Conservation (phyloP, 345 rosid genomes). For the Corymbia maculata region DNA sequence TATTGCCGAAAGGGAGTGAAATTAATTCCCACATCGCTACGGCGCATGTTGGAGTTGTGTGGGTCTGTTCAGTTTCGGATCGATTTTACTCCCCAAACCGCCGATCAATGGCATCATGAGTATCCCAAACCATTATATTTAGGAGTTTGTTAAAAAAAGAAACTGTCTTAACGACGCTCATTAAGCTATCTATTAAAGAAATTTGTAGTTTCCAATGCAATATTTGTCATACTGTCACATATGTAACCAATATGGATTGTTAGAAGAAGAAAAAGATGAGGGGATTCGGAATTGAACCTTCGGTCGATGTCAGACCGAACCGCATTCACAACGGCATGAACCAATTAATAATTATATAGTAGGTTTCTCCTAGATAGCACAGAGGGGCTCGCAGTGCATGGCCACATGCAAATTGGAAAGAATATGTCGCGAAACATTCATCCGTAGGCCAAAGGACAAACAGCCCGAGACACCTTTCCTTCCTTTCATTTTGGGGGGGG, state of each 20-base stretch:
- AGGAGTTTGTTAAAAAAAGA: neutral
- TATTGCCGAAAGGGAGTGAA: neutral
- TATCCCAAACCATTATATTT: neutral
- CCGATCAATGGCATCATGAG: neutral
- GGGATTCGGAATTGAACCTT: neutral
- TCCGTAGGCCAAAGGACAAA: neutral
- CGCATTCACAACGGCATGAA: neutral
- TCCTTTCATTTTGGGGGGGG: neutral
- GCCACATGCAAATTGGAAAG: neutral
- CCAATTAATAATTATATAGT: neutral
- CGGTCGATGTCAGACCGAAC: neutral
- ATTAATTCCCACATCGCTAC: neutral
- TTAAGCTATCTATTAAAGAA: neutral
- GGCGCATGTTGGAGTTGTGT: neutral
- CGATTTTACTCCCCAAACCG: neutral
- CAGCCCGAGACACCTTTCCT: neutral
- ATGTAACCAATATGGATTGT: neutral
- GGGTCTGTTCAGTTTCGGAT: neutral
- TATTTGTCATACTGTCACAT: neutral
- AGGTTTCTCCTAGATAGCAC: neutral
- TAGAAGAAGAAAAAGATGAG: neutral
- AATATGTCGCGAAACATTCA: neutral
- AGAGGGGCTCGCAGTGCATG: neutral
- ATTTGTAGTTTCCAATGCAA: neutral
- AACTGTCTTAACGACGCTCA: neutral